Evolutionary conservation across 148 eudicot genomes (phyloP), one percentile per base, ranked within the genome.

Genomic region (Rhododendron kiyosumense): DNA sequence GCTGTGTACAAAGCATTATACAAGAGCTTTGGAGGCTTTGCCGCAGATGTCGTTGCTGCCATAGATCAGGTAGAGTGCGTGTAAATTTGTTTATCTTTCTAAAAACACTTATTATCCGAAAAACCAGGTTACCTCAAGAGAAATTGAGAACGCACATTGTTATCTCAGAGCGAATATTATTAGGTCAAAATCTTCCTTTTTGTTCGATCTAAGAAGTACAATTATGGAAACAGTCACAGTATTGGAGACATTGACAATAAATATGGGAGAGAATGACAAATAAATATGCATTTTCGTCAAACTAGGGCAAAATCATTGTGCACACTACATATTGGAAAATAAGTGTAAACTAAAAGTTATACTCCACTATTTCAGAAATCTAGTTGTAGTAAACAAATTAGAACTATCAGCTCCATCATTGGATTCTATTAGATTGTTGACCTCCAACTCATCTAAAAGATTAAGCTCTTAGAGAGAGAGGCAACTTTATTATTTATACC

Each of bases 31-130:
- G 99, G 99, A 86, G 99, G 99, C 71, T 97, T 97, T 89, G 99
- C 99, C 59, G 99, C 99, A 38, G 99, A 97, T 87, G 99, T 97
- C n/a, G 99, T 97, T 71, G 99, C 99, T 85, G 99, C 99, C 89
- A 97, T 97, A 90, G 99, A 97, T 88, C 99, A 97, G 98, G 99
- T 97, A 95, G 32, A 41, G 18, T 79, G 24, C 13, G 8, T 74
- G n/a, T 15, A 24, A 24, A 20, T 45, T 49, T 48, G 10, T 71
- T 30, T 71, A 30, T 32, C 76, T 71, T 32, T 30, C 41, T 30
- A 9, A 71, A 46, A 4, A 30, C 7, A 22, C 5, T 17, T 38
- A 13, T 67, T 67, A 34, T 36, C 17, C 22, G 7, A 43, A 18
- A 45, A 22, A 24, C 0, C 10, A 22, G 22, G 5, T 63, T 46